Evolutionary conservation across 768 basidiomycete species (phyloP).

Genomic region (Coprinopsis cinerea): DNA sequence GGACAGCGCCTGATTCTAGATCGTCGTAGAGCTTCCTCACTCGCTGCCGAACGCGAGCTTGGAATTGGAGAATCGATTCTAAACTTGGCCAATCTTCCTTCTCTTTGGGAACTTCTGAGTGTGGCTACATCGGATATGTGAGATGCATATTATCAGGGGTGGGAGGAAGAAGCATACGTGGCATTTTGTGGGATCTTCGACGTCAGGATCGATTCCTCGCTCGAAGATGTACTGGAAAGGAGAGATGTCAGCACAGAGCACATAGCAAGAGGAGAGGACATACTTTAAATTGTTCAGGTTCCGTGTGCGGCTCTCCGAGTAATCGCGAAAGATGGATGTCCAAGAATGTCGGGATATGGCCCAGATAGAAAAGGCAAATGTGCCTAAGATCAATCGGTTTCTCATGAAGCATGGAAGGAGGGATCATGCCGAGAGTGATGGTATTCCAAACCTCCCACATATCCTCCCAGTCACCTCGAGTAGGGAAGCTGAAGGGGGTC

Average conservation of each 20-base stretch:
- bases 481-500: slow-evolving; percentile 58
- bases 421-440: slow-evolving; percentile 81
- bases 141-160: neutral
- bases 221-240: slow-evolving; percentile 63
- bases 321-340: slow-evolving; percentile 84
- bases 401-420: slow-evolving; percentile 74
- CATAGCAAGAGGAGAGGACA: slow-evolving; percentile 10
- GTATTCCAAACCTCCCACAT: slow-evolving; percentile 91
- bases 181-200: slow-evolving; percentile 82
- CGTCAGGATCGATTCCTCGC: slow-evolving; percentile 94
- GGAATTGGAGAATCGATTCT: slow-evolving; percentile 66
- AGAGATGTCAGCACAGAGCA: slow-evolving; percentile 11
- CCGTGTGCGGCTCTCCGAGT: slow-evolving; percentile 71
- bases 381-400: slow-evolving; percentile 94
- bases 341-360: slow-evolving; percentile 89
- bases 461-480: slow-evolving; percentile 69
- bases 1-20: slow-evolving; percentile 43
- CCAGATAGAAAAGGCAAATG: slow-evolving; percentile 94
- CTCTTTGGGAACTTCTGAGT: slow-evolving; percentile 78
- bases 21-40: slow-evolving; percentile 69
- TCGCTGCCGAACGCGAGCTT: slow-evolving; percentile 69
- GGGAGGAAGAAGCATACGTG: slow-evolving; percentile 49
- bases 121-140: slow-evolving; percentile 44
- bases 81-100: slow-evolving; percentile 87
- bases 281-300: slow-evolving; percentile 78